phyloP scores from a whole-genome alignment of 2,329 filamentous ascomycete species.

The Ophiostoma angusticollis region DNA sequence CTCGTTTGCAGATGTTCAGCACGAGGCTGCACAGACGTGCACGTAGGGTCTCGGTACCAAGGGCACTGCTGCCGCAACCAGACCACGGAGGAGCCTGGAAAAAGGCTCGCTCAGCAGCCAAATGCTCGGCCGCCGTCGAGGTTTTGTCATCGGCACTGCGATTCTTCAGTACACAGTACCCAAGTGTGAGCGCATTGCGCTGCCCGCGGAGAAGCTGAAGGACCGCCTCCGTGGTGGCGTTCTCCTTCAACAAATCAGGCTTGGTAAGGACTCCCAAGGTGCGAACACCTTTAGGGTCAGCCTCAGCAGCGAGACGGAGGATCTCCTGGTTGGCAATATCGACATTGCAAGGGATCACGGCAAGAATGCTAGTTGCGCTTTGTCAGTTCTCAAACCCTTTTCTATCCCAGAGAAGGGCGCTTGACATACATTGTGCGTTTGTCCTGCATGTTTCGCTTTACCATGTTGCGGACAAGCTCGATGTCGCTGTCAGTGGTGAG shows the following conservation, averaged over 20 bases:
- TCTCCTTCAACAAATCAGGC: conserved; percentile 39
- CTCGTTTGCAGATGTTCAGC: conserved; percentile 26
- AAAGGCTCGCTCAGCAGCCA: conserved; percentile 24
- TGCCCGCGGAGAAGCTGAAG: conserved; percentile 30
- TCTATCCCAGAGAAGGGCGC: not conserved
- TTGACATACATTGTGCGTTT: conserved; percentile 30
- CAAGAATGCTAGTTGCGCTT: conserved; percentile 24
- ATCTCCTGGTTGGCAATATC: conserved; percentile 28
- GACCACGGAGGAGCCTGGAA: conserved; percentile 27
- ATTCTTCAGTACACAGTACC: conserved; percentile 37
- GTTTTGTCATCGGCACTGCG: conserved; percentile 29
- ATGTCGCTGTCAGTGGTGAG: conserved; percentile 33
- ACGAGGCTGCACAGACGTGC: conserved; percentile 25
- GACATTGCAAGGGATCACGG: conserved; percentile 27
- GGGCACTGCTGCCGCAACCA: conserved; percentile 15
- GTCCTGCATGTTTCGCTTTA: conserved; percentile 32
- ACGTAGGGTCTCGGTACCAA: conserved; percentile 26
- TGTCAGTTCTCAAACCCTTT: not conserved
- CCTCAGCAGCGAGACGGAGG: conserved; percentile 24
- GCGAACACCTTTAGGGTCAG: conserved; percentile 27
- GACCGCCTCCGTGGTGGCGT: conserved; percentile 24
- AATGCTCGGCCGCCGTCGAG: conserved; percentile 21
- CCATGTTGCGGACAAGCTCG: conserved; percentile 32
- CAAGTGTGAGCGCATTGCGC: conserved; percentile 28
- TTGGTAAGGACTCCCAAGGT: conserved; percentile 45